Conservation (phyloP, 345 rosid species). For the Raphanus sativus region DNA sequence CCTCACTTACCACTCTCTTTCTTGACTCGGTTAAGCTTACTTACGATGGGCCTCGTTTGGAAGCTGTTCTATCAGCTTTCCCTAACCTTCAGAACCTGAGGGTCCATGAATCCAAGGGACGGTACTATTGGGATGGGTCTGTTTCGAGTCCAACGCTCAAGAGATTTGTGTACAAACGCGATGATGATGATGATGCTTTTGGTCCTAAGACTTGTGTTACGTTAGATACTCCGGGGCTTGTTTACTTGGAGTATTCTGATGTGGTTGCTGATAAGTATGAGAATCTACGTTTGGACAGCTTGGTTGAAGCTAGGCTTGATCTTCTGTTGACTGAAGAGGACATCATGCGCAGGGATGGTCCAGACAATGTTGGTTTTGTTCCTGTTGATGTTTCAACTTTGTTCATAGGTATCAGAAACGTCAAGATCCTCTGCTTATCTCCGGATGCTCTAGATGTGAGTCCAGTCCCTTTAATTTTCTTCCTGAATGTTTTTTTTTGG, state of each 20-base stretch:
- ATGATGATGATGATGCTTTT: constrained; percentile 5
- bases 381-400: constrained; percentile 27
- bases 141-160: not conserved
- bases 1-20: not conserved
- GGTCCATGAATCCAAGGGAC: constrained; percentile 1
- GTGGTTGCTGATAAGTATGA: constrained; percentile 23
- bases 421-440: constrained; percentile 31
- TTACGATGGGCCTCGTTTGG: not conserved
- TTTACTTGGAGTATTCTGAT: constrained; percentile 32
- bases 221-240: constrained; percentile 27
- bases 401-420: constrained; percentile 19
- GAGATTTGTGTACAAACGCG: not conserved
- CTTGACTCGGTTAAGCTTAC: constrained; percentile 24
- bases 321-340: constrained; percentile 1
- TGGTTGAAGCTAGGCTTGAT: constrained; percentile 38
- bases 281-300: not conserved
- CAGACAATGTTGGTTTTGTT: not conserved
- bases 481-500: not conserved
- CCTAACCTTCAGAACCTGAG: constrained; percentile 23
- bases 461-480: not conserved
- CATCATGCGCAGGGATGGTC: constrained; percentile 4
- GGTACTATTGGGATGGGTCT: constrained; percentile 24
- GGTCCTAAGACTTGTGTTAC: constrained; percentile 24
- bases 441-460: constrained; percentile 32
- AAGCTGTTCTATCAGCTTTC: constrained; percentile 10